Evolutionary conservation across 2,329 filamentous ascomycete genomes (phyloP), one percentile per base, ranked within the genome.

Genomic region (Rhynchosporium secalis): DNA sequence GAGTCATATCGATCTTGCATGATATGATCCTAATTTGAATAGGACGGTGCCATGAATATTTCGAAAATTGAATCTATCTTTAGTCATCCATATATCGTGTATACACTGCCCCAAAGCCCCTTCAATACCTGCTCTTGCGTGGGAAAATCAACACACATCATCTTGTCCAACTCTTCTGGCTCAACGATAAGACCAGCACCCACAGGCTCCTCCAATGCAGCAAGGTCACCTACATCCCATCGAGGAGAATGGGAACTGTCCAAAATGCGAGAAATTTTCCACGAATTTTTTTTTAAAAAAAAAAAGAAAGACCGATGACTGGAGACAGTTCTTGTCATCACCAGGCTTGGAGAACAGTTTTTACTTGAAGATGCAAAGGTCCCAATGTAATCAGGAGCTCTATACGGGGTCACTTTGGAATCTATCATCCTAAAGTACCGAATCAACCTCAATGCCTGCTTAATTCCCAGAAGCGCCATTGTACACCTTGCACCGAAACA

Each of bases 141-240:
- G 8, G 15, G 26, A 20, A 28, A 13, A 2, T 1, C 33, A 38
- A 28, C 33, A 12, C 9, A n/a, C 8, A 13, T 4, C 51, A 29
- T 1, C 36, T 40, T 54, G 51, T 54, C 51, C n/a, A 40, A 40
- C 51, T 54, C 51, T 9, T 54, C 51, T 29, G 51, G 51, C 15
- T 54, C 54, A 46, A 45, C 54, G 5, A 31, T 49, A 41, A 13
- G 15, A 41, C 60, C 54, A 31, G 51, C 71, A 61, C 65, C 78
- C 58, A 74, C 72, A 26, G 79, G 80, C 41, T 74, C 76, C 60
- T 81, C 63, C 74, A 74, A 49, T 82, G 80, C 62, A 73, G 74
- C 12, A 69, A 73, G 52, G 73, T 82, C 38, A 72, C 71, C 45
- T 82, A 33, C 46, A 78, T 31, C 73, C 75, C 10, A 36, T 36